Conservation (phyloP, 495 filamentous ascomycete species). For the Sabuloglossum arenarium region DNA sequence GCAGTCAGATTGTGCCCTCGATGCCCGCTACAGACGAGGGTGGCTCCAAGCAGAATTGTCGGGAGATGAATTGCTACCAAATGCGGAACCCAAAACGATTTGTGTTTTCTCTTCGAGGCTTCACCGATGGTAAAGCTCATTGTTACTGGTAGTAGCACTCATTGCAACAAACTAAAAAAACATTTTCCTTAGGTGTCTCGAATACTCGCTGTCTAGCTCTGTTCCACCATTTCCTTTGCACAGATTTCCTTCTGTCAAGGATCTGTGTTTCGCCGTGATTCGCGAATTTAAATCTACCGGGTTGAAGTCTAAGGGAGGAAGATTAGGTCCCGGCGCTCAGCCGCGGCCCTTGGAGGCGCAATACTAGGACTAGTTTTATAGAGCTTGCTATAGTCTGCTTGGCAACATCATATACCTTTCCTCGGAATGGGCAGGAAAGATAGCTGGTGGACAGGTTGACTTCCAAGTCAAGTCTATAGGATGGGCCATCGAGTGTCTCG, state of each 20-base stretch:
- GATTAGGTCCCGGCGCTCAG: neutral
- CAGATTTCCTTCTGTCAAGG: neutral
- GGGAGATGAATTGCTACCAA: neutral
- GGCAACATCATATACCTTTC: constrained; percentile 10
- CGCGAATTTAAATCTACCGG: neutral
- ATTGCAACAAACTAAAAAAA: neutral
- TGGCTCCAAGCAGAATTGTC: neutral
- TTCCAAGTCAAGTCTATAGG: constrained; percentile 11
- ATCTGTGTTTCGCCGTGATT: neutral
- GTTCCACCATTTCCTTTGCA: neutral
- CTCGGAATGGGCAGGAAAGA: constrained; percentile 9
- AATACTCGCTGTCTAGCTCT: neutral
- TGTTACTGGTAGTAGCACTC: neutral
- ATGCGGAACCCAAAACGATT: neutral
- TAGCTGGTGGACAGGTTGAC: constrained; percentile 8
- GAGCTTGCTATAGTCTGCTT: constrained; percentile 7
- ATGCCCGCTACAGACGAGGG: neutral
- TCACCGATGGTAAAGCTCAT: neutral
- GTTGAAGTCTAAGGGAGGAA: neutral
- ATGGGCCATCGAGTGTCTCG: constrained; percentile 11
- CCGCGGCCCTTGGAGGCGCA: constrained; percentile 9
- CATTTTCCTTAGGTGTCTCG: neutral
- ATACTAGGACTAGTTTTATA: constrained; percentile 13
- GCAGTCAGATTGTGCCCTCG: neutral
- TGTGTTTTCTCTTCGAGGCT: neutral